phyloP scores from a whole-genome alignment of 2,329 filamentous ascomycete genomes.

The Penicillium sp. region DNA sequence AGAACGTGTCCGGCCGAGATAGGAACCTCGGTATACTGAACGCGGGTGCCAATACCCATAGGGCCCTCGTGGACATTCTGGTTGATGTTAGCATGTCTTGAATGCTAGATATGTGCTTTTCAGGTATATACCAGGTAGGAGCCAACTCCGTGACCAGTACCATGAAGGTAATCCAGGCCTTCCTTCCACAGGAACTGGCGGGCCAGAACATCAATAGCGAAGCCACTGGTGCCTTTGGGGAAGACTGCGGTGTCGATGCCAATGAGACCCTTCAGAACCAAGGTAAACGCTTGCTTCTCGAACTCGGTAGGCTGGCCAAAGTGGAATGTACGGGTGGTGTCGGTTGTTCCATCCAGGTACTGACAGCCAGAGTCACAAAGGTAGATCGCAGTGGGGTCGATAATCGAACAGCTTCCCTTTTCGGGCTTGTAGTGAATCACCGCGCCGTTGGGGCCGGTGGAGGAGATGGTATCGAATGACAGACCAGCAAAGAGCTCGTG shows the following conservation, averaged over 20 bases:
- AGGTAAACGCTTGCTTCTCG: constrained; percentile 86
- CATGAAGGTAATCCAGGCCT: constrained; percentile 92
- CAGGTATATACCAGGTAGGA: constrained; percentile 68
- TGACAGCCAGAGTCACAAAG: constrained; percentile 98
- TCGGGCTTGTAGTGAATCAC: constrained; percentile 96
- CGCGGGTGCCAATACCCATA: constrained; percentile 89
- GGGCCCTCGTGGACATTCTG: constrained; percentile 94
- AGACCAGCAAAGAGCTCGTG: constrained; percentile 80
- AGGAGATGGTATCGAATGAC: constrained; percentile 95
- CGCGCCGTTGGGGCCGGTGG: constrained; percentile 87
- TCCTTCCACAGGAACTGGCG: constrained; percentile 91
- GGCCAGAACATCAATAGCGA: constrained; percentile 83
- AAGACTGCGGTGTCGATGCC: constrained; percentile 83
- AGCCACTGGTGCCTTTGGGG: constrained; percentile 92
- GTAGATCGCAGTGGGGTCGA: constrained; percentile 85
- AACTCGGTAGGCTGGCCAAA: constrained; percentile 81
- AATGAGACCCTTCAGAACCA: constrained; percentile 94
- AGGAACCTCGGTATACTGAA: constrained; percentile 88
- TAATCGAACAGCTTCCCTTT: constrained; percentile 73
- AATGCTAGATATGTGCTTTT: not conserved
- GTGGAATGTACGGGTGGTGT: constrained; percentile 90
- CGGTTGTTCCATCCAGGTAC: constrained; percentile 92
- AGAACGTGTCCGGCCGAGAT: constrained; percentile 91
- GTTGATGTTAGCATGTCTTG: constrained; percentile 18
- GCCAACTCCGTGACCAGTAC: constrained; percentile 93